A percentile compares a stretch with the other conserved stretches of the same genome.
These are phyloP conservation scores for Lactifluus subvellereus DNA, from an alignment of 768 basidiomycete species.

Conservation along the genomic window DNA sequence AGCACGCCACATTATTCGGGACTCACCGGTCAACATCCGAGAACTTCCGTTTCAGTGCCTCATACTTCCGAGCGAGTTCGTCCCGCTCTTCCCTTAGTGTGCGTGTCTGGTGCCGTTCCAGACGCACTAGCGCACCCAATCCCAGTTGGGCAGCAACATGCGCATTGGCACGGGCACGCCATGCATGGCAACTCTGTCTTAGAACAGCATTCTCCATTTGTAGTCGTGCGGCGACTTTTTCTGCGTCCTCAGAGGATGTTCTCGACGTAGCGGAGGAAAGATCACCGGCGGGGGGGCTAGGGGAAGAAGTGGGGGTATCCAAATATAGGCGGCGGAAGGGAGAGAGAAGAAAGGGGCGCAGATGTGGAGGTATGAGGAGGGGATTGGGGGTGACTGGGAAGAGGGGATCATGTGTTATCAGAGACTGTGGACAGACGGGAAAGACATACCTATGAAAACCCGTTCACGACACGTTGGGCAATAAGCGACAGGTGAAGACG, in stretches of 20 bases:
- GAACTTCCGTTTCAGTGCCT: constrained; percentile 20
- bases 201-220: constrained; percentile 17
- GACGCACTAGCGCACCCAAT: constrained; percentile 2
- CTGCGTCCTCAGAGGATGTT: neutral
- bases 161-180: constrained; percentile 19
- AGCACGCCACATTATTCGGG: neutral
- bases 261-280: neutral
- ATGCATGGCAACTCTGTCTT: constrained; percentile 13
- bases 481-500: neutral
- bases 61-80: constrained; percentile 18
- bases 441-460: constrained; percentile 3
- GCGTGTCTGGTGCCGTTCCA: constrained; percentile 9
- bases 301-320: neutral
- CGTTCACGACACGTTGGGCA: constrained; percentile 22
- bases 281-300: neutral
- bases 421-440: neutral
- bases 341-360: constrained; percentile 16
- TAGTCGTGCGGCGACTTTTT: constrained; percentile 9
- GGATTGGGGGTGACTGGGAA: constrained; percentile 14
- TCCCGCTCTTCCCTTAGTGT: constrained; percentile 11
- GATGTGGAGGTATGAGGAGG: constrained; percentile 15
- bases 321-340: constrained; percentile 24
- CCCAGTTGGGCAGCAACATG: constrained; percentile 13
- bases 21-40: constrained; percentile 20
- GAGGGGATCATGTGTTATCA: neutral